Base-by-base conservation (phyloP, 2,329 filamentous ascomycete genomes). In the Cytospora piceicola region DNA sequence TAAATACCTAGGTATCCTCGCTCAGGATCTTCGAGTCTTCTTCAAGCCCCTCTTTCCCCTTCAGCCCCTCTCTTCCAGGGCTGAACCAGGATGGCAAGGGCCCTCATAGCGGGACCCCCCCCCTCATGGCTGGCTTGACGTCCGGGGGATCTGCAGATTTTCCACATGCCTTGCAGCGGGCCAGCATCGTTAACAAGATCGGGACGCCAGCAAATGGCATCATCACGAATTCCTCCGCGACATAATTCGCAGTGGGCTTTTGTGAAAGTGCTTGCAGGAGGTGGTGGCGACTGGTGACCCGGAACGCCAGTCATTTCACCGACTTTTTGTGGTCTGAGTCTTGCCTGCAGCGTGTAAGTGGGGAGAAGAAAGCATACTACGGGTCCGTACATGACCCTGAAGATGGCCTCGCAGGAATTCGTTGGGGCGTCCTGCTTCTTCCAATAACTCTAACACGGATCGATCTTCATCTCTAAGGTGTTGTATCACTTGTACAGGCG, bases 261-360 rank as follows among this genome's bases (percentile, higher is more conserved):
- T 36, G 32, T 42, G 34, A 27, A 55, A 64, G 61, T 61, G 62
- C 62, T 54, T 64, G 65, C 57, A 67, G 58, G 52, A 34, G 34
- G 22, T 24, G 22, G 54, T 65, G 62, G 65, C 65, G 58, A 65
- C 57, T 51, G 56, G 60, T 46, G 65, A 39, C 60, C 58, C 42
- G 51, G 6, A 54, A 17, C 57, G 53, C 39, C 62, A 56, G 46
- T 42, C 63, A 53, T 54, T 67, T 67, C 65, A 67, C 65, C 65
- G 65, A 67, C 65, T 67, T 58, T 64, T 65, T 64, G 61, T 32
- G 49, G 58, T 64, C 36, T 63, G 53, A 51, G 53, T 30, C 20
- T 46, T 63, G n/a, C 46, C 46, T 22, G 46, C 46, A 49, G 24
- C 4, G 30, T 51, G 42, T 61, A 24, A 57, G 61, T 61, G 65